Conservation (phyloP, 2,329 filamentous ascomycete species). For the Exophiala mesophila region DNA sequence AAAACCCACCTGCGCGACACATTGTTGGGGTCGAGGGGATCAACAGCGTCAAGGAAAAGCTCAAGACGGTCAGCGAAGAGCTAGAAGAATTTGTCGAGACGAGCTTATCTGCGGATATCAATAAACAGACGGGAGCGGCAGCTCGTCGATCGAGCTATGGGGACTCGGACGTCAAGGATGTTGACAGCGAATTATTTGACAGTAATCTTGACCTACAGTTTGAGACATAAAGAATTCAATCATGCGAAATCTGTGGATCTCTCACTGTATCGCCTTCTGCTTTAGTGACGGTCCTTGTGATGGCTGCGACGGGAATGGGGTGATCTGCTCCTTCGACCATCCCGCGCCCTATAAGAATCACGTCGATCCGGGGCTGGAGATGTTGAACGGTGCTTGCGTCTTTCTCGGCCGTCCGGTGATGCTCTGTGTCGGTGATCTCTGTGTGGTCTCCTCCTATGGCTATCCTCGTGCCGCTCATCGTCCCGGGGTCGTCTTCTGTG, state of each 20-base stretch:
- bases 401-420: conserved; percentile 27
- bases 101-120: conserved; percentile 71
- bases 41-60: conserved; percentile 84
- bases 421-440: conserved; percentile 26
- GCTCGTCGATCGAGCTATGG: conserved; percentile 11
- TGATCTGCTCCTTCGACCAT: conserved; percentile 11
- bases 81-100: conserved; percentile 93
- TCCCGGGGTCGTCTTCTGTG: conserved; percentile 2
- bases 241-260: not conserved
- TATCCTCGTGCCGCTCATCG: conserved; percentile 28
- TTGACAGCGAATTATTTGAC: conserved; percentile 18
- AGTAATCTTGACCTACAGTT: not conserved
- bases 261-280: conserved; percentile 6
- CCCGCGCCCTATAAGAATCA: conserved; percentile 9
- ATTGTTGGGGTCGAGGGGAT: conserved; percentile 91
- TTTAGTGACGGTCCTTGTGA: conserved; percentile 5
- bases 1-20: conserved; percentile 89
- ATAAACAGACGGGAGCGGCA: conserved; percentile 7
- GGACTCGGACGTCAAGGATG: conserved; percentile 17
- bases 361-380: conserved; percentile 13
- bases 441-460: conserved; percentile 22
- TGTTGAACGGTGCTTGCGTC: conserved; percentile 29
- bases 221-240: not conserved
- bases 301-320: conserved; percentile 8
- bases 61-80: conserved; percentile 94